Conservation (phyloP, 345 rosid genomes). For the Lumnitzera racemosa region DNA sequence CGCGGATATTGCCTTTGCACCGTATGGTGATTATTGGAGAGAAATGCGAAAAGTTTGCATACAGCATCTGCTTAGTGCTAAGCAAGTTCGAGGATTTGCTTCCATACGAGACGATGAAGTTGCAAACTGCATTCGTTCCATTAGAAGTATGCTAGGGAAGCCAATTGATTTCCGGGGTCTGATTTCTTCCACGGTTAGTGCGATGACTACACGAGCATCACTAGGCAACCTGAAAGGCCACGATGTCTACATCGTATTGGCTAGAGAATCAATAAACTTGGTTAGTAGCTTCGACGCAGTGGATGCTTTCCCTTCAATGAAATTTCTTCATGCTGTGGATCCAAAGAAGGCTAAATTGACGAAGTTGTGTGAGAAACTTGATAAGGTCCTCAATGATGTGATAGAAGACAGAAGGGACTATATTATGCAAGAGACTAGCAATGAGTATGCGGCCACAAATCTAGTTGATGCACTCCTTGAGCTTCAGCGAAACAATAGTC, state of each 20-base stretch:
- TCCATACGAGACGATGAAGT: conserved; percentile 3
- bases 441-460: conserved; percentile 6
- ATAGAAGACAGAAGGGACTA: neutral
- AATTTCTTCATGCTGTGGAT: conserved; percentile 2
- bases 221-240: neutral
- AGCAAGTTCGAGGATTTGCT: neutral
- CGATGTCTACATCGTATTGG: neutral
- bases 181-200: neutral
- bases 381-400: neutral
- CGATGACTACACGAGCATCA: neutral
- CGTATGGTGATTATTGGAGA: conserved; percentile 6
- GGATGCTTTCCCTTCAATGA: conserved; percentile 2
- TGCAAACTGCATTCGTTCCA: neutral
- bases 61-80: neutral
- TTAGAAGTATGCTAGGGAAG: neutral
- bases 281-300: neutral
- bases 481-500: neutral
- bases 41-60: neutral
- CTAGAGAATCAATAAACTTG: neutral
- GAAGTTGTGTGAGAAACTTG: neutral
- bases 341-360: conserved; percentile 3
- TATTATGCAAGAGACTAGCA: neutral
- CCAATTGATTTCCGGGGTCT: neutral
- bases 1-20: neutral
- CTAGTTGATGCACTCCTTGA: conserved; percentile 8